Conservation (phyloP, 2,329 filamentous ascomycete species). For the Mariannaea elegans region DNA sequence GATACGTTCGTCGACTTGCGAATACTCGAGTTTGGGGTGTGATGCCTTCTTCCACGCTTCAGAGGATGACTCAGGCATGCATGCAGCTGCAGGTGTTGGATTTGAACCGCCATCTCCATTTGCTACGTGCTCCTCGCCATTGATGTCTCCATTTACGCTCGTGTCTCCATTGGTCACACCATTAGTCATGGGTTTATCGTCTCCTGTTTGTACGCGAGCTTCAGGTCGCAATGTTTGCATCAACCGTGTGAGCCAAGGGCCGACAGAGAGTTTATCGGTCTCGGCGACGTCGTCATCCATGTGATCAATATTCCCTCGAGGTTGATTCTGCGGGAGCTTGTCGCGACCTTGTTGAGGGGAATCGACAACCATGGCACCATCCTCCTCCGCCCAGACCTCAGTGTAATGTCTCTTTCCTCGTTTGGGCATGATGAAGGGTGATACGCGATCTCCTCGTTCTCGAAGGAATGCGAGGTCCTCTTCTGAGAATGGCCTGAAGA, state of each 20-base stretch:
- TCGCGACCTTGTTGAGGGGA: constrained; percentile 68
- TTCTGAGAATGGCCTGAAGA: constrained; percentile 87
- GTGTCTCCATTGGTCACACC: constrained; percentile 63
- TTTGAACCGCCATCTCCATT: constrained; percentile 49
- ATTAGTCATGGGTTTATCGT: constrained; percentile 66
- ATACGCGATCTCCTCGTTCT: constrained; percentile 85
- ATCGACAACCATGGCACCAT: constrained; percentile 81
- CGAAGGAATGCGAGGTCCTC: constrained; percentile 94
- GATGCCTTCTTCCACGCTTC: constrained; percentile 82
- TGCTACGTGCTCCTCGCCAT: constrained; percentile 47
- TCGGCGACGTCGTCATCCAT: constrained; percentile 88
- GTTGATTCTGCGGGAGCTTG: constrained; percentile 79
- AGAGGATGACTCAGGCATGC: constrained; percentile 79
- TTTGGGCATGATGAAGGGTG: constrained; percentile 85
- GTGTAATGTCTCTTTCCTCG: constrained; percentile 86
- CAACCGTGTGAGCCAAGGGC: constrained; percentile 84
- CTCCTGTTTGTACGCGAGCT: constrained; percentile 61
- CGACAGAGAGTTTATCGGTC: constrained; percentile 88
- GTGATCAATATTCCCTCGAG: constrained; percentile 85
- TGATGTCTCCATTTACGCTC: constrained; percentile 60
- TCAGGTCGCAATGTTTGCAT: constrained; percentile 85
- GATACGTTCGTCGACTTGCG: constrained; percentile 87
- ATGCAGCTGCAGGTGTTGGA: constrained; percentile 73
- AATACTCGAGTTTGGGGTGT: constrained; percentile 81
- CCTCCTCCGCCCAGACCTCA: constrained; percentile 94